Conservation (phyloP, 345 rosid genomes). For the Carallia brachiata region DNA sequence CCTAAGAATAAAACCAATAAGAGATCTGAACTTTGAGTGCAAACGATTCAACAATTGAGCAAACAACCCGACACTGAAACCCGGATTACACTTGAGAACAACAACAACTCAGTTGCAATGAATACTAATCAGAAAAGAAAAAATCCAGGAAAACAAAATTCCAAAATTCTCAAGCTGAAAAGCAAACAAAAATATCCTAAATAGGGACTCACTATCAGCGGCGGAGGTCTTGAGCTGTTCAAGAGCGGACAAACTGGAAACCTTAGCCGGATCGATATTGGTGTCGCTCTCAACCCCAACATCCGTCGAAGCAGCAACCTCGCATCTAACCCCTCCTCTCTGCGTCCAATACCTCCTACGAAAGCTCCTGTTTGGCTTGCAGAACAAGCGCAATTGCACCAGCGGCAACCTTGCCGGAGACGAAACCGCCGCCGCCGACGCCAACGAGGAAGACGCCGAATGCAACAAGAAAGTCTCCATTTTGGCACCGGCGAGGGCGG, state of each 20-base stretch:
- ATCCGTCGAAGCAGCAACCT: constrained; percentile 20
- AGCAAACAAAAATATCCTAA: not conserved
- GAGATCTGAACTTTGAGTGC: not conserved
- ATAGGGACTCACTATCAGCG: constrained; percentile 21
- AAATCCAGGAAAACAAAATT: not conserved
- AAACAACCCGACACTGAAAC: too few species aligned
- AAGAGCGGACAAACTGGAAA: constrained; percentile 33
- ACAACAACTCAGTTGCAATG: too few species aligned
- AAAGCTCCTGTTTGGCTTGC: constrained; percentile 6
- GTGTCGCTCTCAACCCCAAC: constrained; percentile 7
- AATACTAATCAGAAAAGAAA: not conserved
- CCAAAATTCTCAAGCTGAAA: not conserved
- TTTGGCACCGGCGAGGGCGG: constrained; percentile 24
- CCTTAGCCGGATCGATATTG: constrained; percentile 14
- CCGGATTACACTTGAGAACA: too few species aligned
- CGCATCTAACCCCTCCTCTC: constrained; percentile 26
- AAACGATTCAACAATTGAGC: too few species aligned
- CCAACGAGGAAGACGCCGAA: constrained; percentile 18
- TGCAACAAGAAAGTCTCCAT: constrained; percentile 28
- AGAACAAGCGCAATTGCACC: constrained; percentile 1
- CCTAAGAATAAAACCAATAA: not conserved
- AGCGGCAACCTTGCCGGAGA: constrained; percentile 2
- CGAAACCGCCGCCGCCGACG: not conserved
- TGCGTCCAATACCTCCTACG: not conserved
- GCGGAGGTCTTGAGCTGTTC: constrained; percentile 38